Conservation (phyloP, 805 yeast genomes). For the Ogataea wickerhamii region DNA sequence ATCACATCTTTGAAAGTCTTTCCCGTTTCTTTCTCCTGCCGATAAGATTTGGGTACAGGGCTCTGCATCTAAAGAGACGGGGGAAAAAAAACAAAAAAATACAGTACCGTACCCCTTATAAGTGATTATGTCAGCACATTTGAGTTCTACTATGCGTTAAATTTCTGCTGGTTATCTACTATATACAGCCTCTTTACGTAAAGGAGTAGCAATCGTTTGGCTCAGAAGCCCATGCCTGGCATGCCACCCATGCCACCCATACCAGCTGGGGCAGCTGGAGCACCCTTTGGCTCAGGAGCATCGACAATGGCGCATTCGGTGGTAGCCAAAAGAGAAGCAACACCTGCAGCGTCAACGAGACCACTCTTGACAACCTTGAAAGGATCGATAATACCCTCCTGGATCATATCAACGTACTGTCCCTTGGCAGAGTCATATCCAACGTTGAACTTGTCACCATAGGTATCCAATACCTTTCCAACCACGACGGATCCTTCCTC, state of each 20-base stretch:
- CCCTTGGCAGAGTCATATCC: conserved; percentile 95
- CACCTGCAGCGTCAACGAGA: conserved; percentile 94
- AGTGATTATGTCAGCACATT: too few species aligned
- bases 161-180: too few species aligned
- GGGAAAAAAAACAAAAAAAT: too few species aligned
- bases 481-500: conserved; percentile 96
- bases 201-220: too few species aligned
- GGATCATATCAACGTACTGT: conserved; percentile 92
- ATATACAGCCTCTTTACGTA: too few species aligned
- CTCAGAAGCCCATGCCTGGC: conserved; percentile 33
- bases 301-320: conserved; percentile 98
- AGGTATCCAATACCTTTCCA: conserved; percentile 69
- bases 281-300: conserved; percentile 76
- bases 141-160: too few species aligned
- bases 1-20: too few species aligned
- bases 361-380: conserved; percentile 97
- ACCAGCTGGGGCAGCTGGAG: conserved; percentile 56
- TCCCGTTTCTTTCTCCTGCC: too few species aligned
- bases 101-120: too few species aligned
- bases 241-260: conserved; percentile 58
- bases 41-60: too few species aligned
- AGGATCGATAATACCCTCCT: conserved; percentile 97
- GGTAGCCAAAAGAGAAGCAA: conserved; percentile 93
- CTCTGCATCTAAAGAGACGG: too few species aligned
- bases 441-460: conserved; percentile 69